phyloP scores from a whole-genome alignment of 2,329 filamentous ascomycete genomes.

The Aureobasidium melanogenum region DNA sequence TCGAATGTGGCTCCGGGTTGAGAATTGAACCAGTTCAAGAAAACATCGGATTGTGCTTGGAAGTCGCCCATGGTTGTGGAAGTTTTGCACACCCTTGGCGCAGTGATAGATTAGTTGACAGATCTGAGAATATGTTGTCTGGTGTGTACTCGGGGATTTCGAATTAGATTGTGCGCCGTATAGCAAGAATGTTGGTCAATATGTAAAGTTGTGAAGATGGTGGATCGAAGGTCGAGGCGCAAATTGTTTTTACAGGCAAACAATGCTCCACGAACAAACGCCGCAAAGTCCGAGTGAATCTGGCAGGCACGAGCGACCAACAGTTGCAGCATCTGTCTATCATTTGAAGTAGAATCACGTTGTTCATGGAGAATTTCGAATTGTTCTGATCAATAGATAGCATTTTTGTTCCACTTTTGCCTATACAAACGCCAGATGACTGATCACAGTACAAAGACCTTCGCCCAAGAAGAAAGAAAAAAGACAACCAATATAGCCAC shows the following conservation, averaged over 20 bases:
- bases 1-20: slow-evolving; percentile 45
- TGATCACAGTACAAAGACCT: not conserved
- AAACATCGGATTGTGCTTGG: slow-evolving; percentile 22
- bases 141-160: not conserved
- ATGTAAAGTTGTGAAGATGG: not conserved
- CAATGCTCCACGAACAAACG: not conserved
- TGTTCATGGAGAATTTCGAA: not conserved
- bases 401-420: slow-evolving; percentile 9
- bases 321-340: not conserved
- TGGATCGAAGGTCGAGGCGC: not conserved
- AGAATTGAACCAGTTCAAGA: slow-evolving; percentile 49
- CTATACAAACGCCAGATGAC: slow-evolving; percentile 8
- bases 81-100: not conserved
- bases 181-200: not conserved
- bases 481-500: slow-evolving; percentile 2
- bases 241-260: slow-evolving; percentile 9
- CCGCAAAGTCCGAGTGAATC: not conserved
- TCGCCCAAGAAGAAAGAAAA: not conserved
- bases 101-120: not conserved
- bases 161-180: not conserved
- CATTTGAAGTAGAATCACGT: not conserved
- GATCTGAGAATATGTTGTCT: not conserved
- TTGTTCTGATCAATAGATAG: not conserved
- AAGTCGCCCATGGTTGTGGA: slow-evolving; percentile 6
- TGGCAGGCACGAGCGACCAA: not conserved